Evolutionary conservation across 1,284 basidiomycete species (phyloP).

Genomic region (Fomitopsis betulina): DNA sequence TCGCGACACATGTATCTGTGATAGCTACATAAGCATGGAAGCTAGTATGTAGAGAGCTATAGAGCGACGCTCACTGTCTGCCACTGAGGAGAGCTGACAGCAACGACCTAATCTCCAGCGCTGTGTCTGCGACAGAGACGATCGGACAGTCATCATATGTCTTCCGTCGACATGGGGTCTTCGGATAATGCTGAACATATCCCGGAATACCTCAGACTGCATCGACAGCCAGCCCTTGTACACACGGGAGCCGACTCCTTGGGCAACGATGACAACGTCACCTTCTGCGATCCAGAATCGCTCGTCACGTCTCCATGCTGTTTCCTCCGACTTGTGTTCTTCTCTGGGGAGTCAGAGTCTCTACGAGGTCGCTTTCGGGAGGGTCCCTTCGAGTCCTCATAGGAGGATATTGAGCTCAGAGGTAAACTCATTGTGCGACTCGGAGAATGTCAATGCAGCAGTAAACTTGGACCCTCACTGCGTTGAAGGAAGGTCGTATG

Average conservation of each 20-base stretch:
- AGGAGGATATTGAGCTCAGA: too few species aligned
- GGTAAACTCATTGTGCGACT: too few species aligned
- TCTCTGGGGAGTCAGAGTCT: too few species aligned
- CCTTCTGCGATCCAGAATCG: slow-evolving; percentile 11
- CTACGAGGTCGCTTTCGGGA: neutral
- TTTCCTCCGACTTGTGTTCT: neutral
- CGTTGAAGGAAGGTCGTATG: too few species aligned
- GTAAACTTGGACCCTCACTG: too few species aligned
- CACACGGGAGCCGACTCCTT: neutral
- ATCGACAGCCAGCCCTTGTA: neutral
- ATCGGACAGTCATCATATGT: neutral
- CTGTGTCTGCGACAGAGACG: slow-evolving; percentile 1
- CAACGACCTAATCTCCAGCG: slow-evolving; percentile 4
- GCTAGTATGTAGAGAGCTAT: neutral
- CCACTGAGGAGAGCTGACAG: neutral
- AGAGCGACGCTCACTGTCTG: neutral
- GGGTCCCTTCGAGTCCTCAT: neutral
- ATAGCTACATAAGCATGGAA: neutral
- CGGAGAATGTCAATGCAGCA: too few species aligned
- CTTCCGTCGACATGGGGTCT: neutral
- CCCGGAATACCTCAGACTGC: slow-evolving; percentile 7
- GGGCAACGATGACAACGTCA: slow-evolving; percentile 7
- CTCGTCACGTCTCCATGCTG: neutral
- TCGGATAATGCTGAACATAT: slow-evolving; percentile 1
- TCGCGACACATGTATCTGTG: neutral